Base-by-base conservation (phyloP, 2,329 filamentous ascomycete species). In the Hypomyces perniciosus region DNA sequence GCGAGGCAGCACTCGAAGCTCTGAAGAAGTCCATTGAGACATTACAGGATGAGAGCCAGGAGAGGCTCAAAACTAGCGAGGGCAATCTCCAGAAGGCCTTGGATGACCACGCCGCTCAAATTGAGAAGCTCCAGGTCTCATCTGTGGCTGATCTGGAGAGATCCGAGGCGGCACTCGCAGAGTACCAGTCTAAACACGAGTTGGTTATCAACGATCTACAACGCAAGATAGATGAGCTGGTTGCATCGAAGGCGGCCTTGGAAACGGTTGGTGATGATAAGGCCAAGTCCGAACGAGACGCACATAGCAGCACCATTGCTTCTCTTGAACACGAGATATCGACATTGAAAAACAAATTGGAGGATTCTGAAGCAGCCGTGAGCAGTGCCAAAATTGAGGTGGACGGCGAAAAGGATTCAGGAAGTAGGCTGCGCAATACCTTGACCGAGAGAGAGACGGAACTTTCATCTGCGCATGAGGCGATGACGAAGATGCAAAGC, bases 171-270 rank as follows among this genome's bases (percentile, higher is more conserved):
- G 69, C 73, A 20, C 61, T 83, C 29, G 65, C 71, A 8, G 76
- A 79, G 8, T 67, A 83, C 43, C 78, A 75, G 59, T 58, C 71
- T 4, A 66, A 66, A 44, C 78, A 84, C 54, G 76, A 81, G 49
- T 59, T 69, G 8, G 65, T 69, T 4, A 59, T 74, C 30, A 70
- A 69, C 27, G 74, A 75, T 20, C 65, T 84, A 42, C 75, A 83
- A 63, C 74, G 70, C 59, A 76, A 79, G 64, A 70, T 85, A 31
- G 74, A 80, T 20, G 74, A 77, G 38, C 62, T 83, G 47, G 70
- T 70, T 1, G 68, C 73, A 2, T 73, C 75, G 2, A 75, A 75
- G 46, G 63, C 65, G n/a, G 65, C 67, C 4, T 60, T 78, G 6
- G 72, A 76, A 60, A 65, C 68, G 27, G 70, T 72, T 9, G 73